These are phyloP conservation scores for Aspergillus piperis DNA, from an alignment of 2,329 filamentous ascomycete genomes.

Conservation along the genomic window DNA sequence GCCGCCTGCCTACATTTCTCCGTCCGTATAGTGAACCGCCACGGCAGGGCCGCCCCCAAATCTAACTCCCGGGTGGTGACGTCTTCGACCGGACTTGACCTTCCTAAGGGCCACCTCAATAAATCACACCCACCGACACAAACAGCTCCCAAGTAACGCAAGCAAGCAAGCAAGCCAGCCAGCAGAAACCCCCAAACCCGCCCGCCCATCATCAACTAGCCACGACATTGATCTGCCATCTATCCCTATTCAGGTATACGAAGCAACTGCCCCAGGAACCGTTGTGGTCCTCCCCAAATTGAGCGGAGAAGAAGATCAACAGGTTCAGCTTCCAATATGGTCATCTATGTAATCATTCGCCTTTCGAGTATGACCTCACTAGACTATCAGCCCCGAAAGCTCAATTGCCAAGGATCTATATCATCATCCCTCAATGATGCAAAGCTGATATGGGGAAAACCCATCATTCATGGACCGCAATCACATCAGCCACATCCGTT, in stretches of 20 bases:
- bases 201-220: background rate
- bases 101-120: background rate
- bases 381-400: background rate
- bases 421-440: background rate
- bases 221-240: conserved; percentile 5
- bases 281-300: conserved; percentile 1
- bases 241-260: conserved; percentile 8
- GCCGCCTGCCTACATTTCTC: background rate
- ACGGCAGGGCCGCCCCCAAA: background rate
- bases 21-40: background rate
- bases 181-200: background rate
- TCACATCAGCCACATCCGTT: no score
- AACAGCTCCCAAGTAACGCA: background rate
- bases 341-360: background rate
- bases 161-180: background rate
- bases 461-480: background rate
- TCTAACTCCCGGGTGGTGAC: conserved; percentile 15
- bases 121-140: background rate
- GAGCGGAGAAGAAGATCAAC: conserved; percentile 6
- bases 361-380: conserved; percentile 7
- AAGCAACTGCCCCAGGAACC: conserved; percentile 8
- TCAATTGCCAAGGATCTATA: background rate
- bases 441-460: background rate
- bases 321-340: background rate
- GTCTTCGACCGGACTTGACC: conserved; percentile 17